phyloP scores from a whole-genome alignment of 306 rosid species.

The Prunus padus region DNA sequence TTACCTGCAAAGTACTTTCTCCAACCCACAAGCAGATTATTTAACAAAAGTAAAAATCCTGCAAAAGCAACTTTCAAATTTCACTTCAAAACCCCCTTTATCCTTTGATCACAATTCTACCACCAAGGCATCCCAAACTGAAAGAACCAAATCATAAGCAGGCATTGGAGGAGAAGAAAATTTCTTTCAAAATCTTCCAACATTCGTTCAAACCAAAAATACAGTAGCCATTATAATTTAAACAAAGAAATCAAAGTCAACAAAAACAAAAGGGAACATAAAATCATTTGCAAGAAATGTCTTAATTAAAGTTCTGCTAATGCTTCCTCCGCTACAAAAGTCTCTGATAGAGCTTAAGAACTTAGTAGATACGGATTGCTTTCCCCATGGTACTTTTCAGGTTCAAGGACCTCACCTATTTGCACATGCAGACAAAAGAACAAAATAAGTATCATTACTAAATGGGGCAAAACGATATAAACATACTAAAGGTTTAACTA shows the following conservation, averaged over 20 bases:
- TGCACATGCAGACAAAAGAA: conserved; percentile 4
- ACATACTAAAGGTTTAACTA: background rate
- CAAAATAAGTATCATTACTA: background rate
- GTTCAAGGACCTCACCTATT: conserved; percentile 65
- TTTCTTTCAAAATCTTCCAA: background rate
- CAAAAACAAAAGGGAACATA: conserved; percentile 6
- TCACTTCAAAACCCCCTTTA: background rate
- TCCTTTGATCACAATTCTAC: background rate
- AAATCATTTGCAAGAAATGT: conserved; percentile 8
- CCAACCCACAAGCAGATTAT: no score
- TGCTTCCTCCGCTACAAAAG: background rate
- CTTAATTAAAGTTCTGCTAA: background rate
- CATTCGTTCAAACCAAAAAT: background rate
- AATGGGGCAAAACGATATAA: background rate
- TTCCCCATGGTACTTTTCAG: conserved; percentile 74
- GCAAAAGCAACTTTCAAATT: background rate
- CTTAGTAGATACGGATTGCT: conserved; percentile 52
- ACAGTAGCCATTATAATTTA: background rate
- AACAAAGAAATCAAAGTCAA: conserved; percentile 10
- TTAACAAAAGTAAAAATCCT: no score
- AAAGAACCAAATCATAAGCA: background rate
- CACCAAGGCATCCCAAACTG: no score
- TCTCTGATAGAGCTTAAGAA: background rate
- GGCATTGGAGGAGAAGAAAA: background rate
- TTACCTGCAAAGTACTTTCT: no score